Conservation (phyloP, 2,329 filamentous ascomycete species). For the Trichophyton mentagrophytes region DNA sequence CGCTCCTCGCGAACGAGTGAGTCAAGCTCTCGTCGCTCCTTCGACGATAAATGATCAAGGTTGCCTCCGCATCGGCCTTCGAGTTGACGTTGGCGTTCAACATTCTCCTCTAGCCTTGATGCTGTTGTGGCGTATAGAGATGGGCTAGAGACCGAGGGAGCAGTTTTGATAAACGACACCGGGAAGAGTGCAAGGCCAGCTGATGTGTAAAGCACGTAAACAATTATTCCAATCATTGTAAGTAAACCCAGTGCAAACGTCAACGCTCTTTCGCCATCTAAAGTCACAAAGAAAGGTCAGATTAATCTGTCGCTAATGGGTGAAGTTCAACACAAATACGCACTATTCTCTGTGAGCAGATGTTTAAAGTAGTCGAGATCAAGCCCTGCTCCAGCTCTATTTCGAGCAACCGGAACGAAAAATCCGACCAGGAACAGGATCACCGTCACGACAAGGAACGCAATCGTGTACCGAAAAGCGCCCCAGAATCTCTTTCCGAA, state of each 20-base stretch:
- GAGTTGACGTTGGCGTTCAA: constrained; percentile 81
- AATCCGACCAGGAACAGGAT: constrained; percentile 85
- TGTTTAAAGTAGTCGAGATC: constrained; percentile 88
- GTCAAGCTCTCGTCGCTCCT: constrained; percentile 81
- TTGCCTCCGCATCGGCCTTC: constrained; percentile 72
- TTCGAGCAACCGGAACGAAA: constrained; percentile 71
- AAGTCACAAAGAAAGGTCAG: constrained; percentile 5
- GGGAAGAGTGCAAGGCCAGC: constrained; percentile 80
- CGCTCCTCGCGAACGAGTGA: constrained; percentile 78
- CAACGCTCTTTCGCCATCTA: constrained; percentile 76
- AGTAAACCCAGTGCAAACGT: constrained; percentile 84
- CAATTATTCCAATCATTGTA: constrained; percentile 68
- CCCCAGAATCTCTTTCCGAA: constrained; percentile 59
- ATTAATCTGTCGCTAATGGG: constrained; percentile 5
- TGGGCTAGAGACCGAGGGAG: constrained; percentile 72
- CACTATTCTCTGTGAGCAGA: constrained; percentile 67
- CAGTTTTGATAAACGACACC: constrained; percentile 81
- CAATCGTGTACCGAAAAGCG: constrained; percentile 82
- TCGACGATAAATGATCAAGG: constrained; percentile 60
- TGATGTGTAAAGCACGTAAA: constrained; percentile 82
- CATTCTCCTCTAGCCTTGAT: constrained; percentile 71
- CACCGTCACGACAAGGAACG: constrained; percentile 63
- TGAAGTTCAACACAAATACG: constrained; percentile 19
- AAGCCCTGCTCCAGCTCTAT: constrained; percentile 51
- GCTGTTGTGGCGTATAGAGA: constrained; percentile 64